A percentile compares a stretch with the other conserved stretches of the same genome.
Evolutionary conservation across 192 early-diverging fungal species (phyloP).

Genomic region (Neocallimastix lanati): DNA sequence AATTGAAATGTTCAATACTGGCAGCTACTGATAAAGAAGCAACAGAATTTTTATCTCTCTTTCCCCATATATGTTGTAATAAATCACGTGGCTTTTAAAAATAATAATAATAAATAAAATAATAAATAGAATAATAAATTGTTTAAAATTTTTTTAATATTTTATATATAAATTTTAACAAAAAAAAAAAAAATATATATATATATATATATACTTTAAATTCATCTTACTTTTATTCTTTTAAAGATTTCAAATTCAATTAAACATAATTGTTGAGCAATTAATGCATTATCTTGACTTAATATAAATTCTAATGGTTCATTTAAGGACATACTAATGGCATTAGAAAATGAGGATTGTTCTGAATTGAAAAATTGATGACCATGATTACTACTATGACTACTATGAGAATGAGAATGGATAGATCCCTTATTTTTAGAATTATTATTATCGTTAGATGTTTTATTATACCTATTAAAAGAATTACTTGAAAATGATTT

Average conservation of each 20-base stretch:
- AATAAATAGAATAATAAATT: too few relatives aligned
- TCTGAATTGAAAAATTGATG: background rate
- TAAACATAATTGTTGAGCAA: slow-evolving; percentile 47
- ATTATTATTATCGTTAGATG: background rate
- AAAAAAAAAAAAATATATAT: slow-evolving; percentile 4
- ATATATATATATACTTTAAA: too few relatives aligned
- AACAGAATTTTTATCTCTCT: slow-evolving; percentile 9
- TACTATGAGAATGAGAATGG: background rate
- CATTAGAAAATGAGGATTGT: too few relatives aligned
- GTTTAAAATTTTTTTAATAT: background rate
- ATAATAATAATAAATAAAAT: too few relatives aligned
- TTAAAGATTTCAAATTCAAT: slow-evolving; percentile 44
- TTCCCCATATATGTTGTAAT: slow-evolving; percentile 35
- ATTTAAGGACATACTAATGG: background rate
- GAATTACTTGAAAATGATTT: background rate
- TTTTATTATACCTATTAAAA: background rate
- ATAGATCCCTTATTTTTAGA: background rate
- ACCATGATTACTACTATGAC: background rate
- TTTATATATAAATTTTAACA: background rate
- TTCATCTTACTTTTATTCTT: slow-evolving; percentile 31
- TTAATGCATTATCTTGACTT: slow-evolving; percentile 16
- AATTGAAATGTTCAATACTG: slow-evolving; percentile 50
- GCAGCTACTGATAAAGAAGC: slow-evolving; percentile 21
- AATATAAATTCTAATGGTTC: background rate
- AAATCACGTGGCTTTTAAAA: slow-evolving; percentile 28